Percentiles rank a stretch among this genome's conserved stretches.
phyloP scores from a whole-genome alignment of 306 rosid genomes.

The Prunus armeniaca region DNA sequence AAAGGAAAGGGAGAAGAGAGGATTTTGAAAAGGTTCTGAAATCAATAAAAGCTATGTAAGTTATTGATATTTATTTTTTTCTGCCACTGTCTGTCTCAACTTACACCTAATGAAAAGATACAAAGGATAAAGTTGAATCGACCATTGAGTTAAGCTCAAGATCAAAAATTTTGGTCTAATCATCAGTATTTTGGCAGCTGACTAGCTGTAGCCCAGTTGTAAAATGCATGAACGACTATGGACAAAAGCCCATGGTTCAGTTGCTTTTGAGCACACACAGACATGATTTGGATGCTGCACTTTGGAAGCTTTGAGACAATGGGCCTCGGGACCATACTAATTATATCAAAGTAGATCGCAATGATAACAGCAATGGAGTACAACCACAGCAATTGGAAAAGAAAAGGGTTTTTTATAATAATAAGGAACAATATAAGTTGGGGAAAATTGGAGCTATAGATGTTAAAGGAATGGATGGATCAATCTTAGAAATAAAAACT shows the following conservation, averaged over 20 bases:
- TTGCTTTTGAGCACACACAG: neutral
- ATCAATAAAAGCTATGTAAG: slow-evolving; percentile 12
- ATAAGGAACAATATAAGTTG: neutral
- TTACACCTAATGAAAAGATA: neutral
- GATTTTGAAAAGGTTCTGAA: slow-evolving; percentile 5
- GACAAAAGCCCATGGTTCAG: neutral
- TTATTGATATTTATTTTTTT: neutral
- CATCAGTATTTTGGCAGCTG: neutral
- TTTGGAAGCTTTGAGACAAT: neutral
- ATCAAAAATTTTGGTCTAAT: neutral
- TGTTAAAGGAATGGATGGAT: neutral
- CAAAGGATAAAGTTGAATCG: neutral
- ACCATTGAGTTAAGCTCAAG: neutral
- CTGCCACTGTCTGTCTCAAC: neutral
- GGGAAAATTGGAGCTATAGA: neutral
- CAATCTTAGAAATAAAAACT: neutral
- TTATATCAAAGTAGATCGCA: neutral
- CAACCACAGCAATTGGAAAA: neutral
- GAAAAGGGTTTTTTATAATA: neutral
- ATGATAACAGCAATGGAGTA: neutral
- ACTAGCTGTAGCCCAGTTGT: neutral
- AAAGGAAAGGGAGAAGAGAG: slow-evolving; percentile 20
- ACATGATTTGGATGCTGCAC: neutral
- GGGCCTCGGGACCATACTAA: neutral
- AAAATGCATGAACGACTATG: neutral